Base-by-base conservation (phyloP, 2,329 filamentous ascomycete genomes). In the Claviceps sp. region DNA sequence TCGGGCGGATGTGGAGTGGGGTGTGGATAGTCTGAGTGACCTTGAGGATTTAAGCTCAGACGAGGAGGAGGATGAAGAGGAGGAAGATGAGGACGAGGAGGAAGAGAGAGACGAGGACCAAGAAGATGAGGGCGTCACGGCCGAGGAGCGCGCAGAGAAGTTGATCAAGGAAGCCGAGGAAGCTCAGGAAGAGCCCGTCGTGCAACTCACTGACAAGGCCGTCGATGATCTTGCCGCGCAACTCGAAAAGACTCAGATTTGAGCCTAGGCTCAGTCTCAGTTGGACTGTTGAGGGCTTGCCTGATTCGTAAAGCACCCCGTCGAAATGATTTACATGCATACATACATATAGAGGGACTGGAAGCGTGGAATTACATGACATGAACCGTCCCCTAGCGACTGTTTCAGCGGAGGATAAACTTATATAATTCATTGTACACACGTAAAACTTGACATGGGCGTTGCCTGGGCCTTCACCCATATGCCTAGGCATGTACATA, bases 21-120 rank as follows among this genome's bases (percentile, higher is more conserved):
- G 87, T 42, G 68, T 96, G 24, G 91, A 95, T 64, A 86, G 86
- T 62, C 78, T 95, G 45, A 86, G 85, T 60, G 90, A 96, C 59
- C 80, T 96, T 2, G 87, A 91, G 60, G 86, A 88, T 54, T 83
- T 87, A 9, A 78, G 81, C 13, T 80, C 78, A 52, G 84, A 80
- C 1, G 82, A 86, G 5, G 81, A 84, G 24, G 82, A 84, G 3
- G 84, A 83, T 13, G 82, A 82, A 14, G 78, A 81, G 16, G 38
- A 41, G 7, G 42, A 26, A 14, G 42, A 44, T 3, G 42, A 44
- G n/a, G 22, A 34, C 0, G 30, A 34, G 9, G 30, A 34, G 30
- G 82, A 86, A 4, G 81, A 84, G 30, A 82, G 84, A 3, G 84
- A 83, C 13, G 82, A 83, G 16, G 78, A 81, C 2, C 78, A 81